phyloP scores from a whole-genome alignment of 345 rosid species.

The Bruguiera gymnorhiza region DNA sequence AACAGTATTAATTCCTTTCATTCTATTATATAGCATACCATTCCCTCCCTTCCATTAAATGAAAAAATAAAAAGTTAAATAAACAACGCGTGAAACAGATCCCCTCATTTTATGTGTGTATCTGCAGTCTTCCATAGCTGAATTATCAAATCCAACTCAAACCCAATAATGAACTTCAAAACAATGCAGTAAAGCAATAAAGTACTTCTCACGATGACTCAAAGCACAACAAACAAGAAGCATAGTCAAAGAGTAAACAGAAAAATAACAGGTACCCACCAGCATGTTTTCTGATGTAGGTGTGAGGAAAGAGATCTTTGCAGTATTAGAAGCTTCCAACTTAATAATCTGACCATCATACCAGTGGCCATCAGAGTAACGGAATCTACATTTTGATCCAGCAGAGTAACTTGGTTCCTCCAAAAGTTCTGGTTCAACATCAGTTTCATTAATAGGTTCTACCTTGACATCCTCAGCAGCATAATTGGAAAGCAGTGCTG shows the following conservation, averaged over 20 bases:
- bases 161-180: too few species aligned
- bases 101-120: too few species aligned
- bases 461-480: constrained; percentile 40
- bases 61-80: too few species aligned
- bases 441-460: constrained; percentile 45
- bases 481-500: constrained; percentile 27
- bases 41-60: too few species aligned
- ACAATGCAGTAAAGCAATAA: too few species aligned
- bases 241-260: not conserved
- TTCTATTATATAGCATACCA: too few species aligned
- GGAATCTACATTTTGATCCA: constrained; percentile 79
- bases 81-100: too few species aligned
- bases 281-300: constrained; percentile 86
- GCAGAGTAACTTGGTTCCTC: constrained; percentile 45
- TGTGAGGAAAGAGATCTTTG: constrained; percentile 74
- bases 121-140: too few species aligned
- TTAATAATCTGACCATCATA: constrained; percentile 74
- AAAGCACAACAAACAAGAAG: not conserved
- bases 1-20: too few species aligned
- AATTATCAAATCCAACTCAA: too few species aligned
- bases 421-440: constrained; percentile 45
- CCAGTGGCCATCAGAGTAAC: constrained; percentile 79
- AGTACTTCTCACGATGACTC: not conserved
- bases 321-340: constrained; percentile 47
- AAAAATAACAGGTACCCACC: constrained; percentile 42